phyloP scores from a whole-genome alignment of 257 asterid species.

The Eustoma russellianum region DNA sequence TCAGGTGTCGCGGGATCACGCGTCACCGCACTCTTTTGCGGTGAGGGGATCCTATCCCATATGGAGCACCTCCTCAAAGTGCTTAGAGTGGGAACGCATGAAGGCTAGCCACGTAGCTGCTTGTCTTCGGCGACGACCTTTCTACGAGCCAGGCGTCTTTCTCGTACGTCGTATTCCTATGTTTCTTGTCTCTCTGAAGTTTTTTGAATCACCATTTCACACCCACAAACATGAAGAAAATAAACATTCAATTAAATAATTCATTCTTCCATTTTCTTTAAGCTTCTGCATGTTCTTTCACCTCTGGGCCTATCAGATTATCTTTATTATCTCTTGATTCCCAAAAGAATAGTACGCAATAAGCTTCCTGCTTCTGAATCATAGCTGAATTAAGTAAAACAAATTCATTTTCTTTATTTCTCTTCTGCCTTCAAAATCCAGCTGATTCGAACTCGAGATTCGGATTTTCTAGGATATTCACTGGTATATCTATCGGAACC shows the following conservation, averaged over 20 bases:
- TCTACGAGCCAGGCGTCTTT: constrained; percentile 16
- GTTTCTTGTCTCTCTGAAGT: background rate
- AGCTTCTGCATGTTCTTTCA: constrained; percentile 10
- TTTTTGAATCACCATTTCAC: background rate
- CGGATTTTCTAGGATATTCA: constrained; percentile 35
- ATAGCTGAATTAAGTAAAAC: no score
- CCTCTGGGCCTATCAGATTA: constrained; percentile 38
- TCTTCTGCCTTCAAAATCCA: constrained; percentile 5
- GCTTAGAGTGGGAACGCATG: constrained; percentile 5
- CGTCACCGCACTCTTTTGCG: no score
- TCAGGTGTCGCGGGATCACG: no score
- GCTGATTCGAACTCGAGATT: constrained; percentile 26
- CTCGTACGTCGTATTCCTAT: background rate
- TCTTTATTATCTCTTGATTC: constrained; percentile 1
- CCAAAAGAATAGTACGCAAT: background rate
- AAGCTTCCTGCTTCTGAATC: background rate
- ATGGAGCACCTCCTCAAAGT: no score
- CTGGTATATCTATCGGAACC: background rate
- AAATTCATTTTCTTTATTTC: background rate
- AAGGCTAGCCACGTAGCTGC: constrained; percentile 32
- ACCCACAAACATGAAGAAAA: background rate
- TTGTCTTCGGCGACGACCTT: constrained; percentile 17
- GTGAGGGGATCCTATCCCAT: no score
- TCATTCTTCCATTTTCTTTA: constrained; percentile 7
- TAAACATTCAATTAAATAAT: constrained; percentile 9